These are phyloP conservation scores for Protoeuglena noctilucae DNA, from an alignment of 139 green algal genomes.

Conservation along the genomic window DNA sequence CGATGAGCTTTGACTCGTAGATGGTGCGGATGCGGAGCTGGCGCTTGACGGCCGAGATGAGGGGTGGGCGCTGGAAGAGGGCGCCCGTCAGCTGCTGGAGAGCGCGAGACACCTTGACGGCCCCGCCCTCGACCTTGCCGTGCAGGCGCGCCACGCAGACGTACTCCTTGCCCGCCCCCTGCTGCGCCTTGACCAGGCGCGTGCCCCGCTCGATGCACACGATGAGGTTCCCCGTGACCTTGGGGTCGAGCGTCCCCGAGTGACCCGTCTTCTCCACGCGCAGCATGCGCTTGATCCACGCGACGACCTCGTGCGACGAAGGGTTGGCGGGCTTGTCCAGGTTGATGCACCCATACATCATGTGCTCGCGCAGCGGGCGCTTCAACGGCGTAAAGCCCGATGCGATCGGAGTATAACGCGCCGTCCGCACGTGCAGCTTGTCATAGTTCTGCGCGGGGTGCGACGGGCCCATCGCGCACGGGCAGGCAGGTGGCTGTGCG, in stretches of 20 bases:
- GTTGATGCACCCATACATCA: constrained; percentile 93
- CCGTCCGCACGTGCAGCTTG: constrained; percentile 81
- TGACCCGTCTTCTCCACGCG: constrained; percentile 98
- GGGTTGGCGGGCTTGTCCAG: constrained; percentile 97
- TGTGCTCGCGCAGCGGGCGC: constrained; percentile 74
- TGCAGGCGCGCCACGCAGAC: constrained; percentile 60
- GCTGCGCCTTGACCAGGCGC: constrained; percentile 94
- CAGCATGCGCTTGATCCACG: constrained; percentile 91
- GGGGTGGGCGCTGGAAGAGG: constrained; percentile 89
- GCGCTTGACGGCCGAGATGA: constrained; percentile 97
- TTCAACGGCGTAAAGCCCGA: constrained; percentile 73
- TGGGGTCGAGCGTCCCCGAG: constrained; percentile 89
- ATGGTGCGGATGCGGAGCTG: constrained; percentile 95
- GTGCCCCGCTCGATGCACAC: constrained; percentile 96
- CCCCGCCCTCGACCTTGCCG: constrained; percentile 11
- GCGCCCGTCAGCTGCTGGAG: constrained; percentile 52
- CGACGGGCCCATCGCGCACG: too few relatives aligned
- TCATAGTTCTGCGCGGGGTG: too few relatives aligned
- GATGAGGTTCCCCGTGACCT: constrained; percentile 86
- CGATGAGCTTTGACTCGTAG: constrained; percentile 80
- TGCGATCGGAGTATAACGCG: constrained; percentile 97
- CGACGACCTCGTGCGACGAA: constrained; percentile 89
- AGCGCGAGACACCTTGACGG: constrained; percentile 41
- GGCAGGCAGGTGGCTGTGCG: too few relatives aligned
- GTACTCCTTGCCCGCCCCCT: constrained; percentile 97